These are phyloP conservation scores for Monosporozyma servazzii DNA, from an alignment of 805 yeast genomes.

Conservation along the genomic window DNA sequence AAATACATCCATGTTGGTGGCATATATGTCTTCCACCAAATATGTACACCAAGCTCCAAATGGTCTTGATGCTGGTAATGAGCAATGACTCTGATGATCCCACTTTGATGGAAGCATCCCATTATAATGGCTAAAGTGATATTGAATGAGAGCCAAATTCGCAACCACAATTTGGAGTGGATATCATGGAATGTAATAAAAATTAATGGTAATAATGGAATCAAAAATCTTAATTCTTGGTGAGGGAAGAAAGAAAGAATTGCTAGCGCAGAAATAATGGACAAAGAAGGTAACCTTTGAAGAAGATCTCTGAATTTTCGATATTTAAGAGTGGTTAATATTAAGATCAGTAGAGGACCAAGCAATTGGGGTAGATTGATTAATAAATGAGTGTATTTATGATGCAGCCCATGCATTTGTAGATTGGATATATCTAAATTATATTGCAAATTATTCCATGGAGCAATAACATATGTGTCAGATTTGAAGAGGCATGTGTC, in stretches of 20 bases:
- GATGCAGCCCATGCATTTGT: slow-evolving; percentile 74
- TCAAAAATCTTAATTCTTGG: slow-evolving; percentile 83
- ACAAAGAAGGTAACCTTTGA: slow-evolving; percentile 40
- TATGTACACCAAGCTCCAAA: slow-evolving; percentile 30
- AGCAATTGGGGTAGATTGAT: slow-evolving; percentile 70
- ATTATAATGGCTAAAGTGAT: slow-evolving; percentile 46
- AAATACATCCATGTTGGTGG: slow-evolving; percentile 83
- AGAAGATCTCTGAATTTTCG: slow-evolving; percentile 4
- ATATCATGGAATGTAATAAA: slow-evolving; percentile 37
- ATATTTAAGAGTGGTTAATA: slow-evolving; percentile 9
- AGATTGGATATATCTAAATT: slow-evolving; percentile 54
- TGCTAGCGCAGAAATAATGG: slow-evolving; percentile 53
- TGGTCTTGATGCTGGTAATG: slow-evolving; percentile 23
- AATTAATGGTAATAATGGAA: slow-evolving; percentile 68
- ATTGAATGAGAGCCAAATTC: slow-evolving; percentile 59
- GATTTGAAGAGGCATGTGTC: slow-evolving; percentile 45
- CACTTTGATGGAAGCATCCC: slow-evolving; percentile 88
- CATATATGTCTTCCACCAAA: slow-evolving; percentile 93
- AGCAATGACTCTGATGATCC: slow-evolving; percentile 61
- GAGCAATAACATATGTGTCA: slow-evolving; percentile 42
- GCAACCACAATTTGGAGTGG: slow-evolving; percentile 28
- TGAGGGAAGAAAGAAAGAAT: slow-evolving; percentile 72
- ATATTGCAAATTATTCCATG: slow-evolving; percentile 68
- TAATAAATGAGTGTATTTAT: slow-evolving; percentile 62
- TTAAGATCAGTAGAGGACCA: slow-evolving; percentile 54